Base-by-base conservation (phyloP, 805 yeast species). In the Candida sithepensis region DNA sequence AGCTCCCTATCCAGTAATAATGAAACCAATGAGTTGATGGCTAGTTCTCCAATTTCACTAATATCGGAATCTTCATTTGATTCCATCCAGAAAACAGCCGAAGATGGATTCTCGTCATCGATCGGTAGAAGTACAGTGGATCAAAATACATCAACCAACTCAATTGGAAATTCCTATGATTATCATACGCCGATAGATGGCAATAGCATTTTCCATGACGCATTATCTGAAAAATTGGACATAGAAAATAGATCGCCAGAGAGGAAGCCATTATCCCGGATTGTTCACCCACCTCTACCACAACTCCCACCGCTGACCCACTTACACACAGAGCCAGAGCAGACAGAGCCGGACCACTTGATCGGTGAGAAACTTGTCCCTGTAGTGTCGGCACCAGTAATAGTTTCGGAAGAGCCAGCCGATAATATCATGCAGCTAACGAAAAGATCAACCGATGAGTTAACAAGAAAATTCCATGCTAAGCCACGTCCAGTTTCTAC, bases 401-500 rank as follows among this genome's bases (percentile, higher is more conserved):
- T 19, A n/a, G 30, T 18, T 54, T 23, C 55, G 7, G 54, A 49
- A 20, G 50, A 39, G 9, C 36, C n/a, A 38, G 4, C 20, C 20
- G 24, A 28, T n/a, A 18, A 41, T 32, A 41, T 23, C 22, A 21
- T 39, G 38, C 13, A 42, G 3, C 16, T 22, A 5, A 21, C 34
- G 2, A 38, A 38, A 18, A 43, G 22, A 8, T 20, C 47, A 20
- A 24, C 51, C n/a, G 42, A 40, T 28, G 41, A 33, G 10, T 22
- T 23, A 18, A 32, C 50, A 10, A 30, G 20, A 16, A 42, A 41
- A 28, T 14, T 46, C 10, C 33, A 23, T 7, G 22, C n/a, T 39
- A 55, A 50, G 45, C 60, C 58, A 32, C 57, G 74, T 41, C 74
- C 75, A 2, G 57, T 66, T 16, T 71, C 76, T 0, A 64, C 71